Evolutionary conservation across 495 filamentous ascomycete species (phyloP).

Genomic region (Podospora pseudopauciseta): DNA sequence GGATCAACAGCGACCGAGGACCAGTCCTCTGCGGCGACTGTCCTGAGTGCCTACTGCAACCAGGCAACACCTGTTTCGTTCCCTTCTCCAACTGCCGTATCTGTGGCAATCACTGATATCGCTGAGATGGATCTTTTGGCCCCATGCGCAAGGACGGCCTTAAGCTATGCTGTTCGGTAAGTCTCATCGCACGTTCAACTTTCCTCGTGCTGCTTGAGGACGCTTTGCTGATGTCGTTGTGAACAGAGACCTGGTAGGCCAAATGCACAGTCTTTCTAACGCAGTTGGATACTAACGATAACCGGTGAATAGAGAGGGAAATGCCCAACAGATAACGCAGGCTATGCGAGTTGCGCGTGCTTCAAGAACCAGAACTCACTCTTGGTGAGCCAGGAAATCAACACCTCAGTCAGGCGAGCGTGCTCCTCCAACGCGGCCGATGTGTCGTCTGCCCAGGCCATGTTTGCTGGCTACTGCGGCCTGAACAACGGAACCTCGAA

Average conservation of each 20-base stretch:
- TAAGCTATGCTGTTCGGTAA: constrained; percentile 40
- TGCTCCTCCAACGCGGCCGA: constrained; percentile 42
- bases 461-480: constrained; percentile 49
- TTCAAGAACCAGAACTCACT: constrained; percentile 45
- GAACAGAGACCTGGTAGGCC: background rate
- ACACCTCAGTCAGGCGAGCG: constrained; percentile 36
- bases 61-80: constrained; percentile 36
- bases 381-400: constrained; percentile 37
- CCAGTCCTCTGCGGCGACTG: constrained; percentile 41
- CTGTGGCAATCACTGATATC: constrained; percentile 47
- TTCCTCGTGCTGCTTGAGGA: background rate
- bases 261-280: background rate
- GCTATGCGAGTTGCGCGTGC: constrained; percentile 47
- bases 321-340: constrained; percentile 39
- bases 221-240: background rate
- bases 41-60: constrained; percentile 46
- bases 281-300: background rate
- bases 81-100: constrained; percentile 38
- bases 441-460: constrained; percentile 43
- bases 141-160: constrained; percentile 40
- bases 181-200: constrained; percentile 9
- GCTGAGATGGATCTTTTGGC: constrained; percentile 41
- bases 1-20: constrained; percentile 44
- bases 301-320: constrained; percentile 9
- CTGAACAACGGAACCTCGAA: constrained; percentile 43